These are phyloP conservation scores for Glycine tomentella DNA, from an alignment of 306 rosid species.

Conservation along the genomic window DNA sequence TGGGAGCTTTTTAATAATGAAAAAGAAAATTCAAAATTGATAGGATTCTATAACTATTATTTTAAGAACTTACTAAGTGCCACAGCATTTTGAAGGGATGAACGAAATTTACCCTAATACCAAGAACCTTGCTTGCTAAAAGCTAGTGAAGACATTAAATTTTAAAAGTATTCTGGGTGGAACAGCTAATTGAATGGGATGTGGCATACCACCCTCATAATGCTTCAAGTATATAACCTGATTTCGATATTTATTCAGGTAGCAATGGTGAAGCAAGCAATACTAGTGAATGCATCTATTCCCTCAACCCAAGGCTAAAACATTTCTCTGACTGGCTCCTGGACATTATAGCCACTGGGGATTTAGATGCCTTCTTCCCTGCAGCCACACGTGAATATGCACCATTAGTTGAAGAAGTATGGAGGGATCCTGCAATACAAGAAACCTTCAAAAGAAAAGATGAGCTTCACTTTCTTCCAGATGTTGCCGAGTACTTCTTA, in stretches of 20 bases:
- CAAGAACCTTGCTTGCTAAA: background rate
- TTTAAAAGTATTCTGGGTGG: too few relatives aligned
- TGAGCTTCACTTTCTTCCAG: slow-evolving; percentile 95
- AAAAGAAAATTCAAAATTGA: background rate
- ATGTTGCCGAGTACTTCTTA: slow-evolving; percentile 89
- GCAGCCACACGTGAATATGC: slow-evolving; percentile 99
- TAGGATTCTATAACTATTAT: background rate
- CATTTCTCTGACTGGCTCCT: slow-evolving; percentile 98
- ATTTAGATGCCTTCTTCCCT: slow-evolving; percentile 97
- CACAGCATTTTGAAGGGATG: background rate
- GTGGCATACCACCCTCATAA: background rate
- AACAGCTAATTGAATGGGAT: too few relatives aligned
- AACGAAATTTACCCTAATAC: background rate
- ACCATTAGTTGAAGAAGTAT: slow-evolving; percentile 96
- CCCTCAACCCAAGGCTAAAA: slow-evolving; percentile 93
- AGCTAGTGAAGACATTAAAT: background rate
- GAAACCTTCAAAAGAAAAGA: slow-evolving; percentile 90
- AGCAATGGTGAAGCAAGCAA: slow-evolving; percentile 53
- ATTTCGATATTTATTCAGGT: slow-evolving; percentile 62
- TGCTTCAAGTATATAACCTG: slow-evolving; percentile 36
- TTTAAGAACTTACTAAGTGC: background rate
- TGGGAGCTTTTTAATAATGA: background rate
- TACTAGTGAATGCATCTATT: slow-evolving; percentile 67
- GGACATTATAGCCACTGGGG: slow-evolving; percentile 98
- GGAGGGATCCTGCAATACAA: slow-evolving; percentile 97